These are phyloP conservation scores for Clarkia xantiana DNA, from an alignment of 345 rosid species.

Conservation along the genomic window DNA sequence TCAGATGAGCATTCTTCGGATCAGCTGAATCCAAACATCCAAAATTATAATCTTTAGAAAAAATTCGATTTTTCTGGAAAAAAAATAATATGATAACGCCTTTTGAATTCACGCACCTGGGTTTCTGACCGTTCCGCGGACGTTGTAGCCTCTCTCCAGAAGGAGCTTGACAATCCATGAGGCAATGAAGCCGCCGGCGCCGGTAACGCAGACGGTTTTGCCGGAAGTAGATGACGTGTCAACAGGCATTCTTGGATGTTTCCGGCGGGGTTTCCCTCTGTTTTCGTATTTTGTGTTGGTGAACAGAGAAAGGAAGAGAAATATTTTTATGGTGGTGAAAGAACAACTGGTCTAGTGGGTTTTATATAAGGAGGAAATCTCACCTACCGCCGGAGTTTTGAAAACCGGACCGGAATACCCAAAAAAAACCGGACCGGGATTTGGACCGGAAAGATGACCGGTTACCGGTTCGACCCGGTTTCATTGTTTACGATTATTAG, in stretches of 20 bases:
- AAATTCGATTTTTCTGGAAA: neutral
- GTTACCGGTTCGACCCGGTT: too few relatives aligned
- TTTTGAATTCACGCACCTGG: conserved; percentile 30
- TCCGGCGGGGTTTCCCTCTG: too few relatives aligned
- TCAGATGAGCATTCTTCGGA: conserved; percentile 72
- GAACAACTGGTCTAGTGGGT: too few relatives aligned
- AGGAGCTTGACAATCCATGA: conserved; percentile 91
- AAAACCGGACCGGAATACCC: too few relatives aligned
- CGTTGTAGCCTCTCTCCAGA: conserved; percentile 64
- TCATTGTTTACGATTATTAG: too few relatives aligned
- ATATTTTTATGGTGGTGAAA: too few relatives aligned
- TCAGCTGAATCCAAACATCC: conserved; percentile 28
- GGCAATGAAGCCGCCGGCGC: conserved; percentile 96
- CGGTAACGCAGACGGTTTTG: conserved; percentile 80
- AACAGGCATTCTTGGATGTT: conserved; percentile 14
- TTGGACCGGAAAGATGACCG: too few relatives aligned
- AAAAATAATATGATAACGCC: neutral
- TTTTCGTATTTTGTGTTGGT: too few relatives aligned
- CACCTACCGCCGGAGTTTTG: too few relatives aligned
- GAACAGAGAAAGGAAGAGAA: too few relatives aligned
- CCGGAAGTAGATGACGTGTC: conserved; percentile 28
- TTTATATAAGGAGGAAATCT: too few relatives aligned
- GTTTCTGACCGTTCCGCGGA: conserved; percentile 76
- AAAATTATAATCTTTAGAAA: neutral
- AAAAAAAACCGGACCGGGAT: too few relatives aligned